Evolutionary conservation across 768 basidiomycete genomes (phyloP).

Genomic region (Sporobolomyces pararoseus): DNA sequence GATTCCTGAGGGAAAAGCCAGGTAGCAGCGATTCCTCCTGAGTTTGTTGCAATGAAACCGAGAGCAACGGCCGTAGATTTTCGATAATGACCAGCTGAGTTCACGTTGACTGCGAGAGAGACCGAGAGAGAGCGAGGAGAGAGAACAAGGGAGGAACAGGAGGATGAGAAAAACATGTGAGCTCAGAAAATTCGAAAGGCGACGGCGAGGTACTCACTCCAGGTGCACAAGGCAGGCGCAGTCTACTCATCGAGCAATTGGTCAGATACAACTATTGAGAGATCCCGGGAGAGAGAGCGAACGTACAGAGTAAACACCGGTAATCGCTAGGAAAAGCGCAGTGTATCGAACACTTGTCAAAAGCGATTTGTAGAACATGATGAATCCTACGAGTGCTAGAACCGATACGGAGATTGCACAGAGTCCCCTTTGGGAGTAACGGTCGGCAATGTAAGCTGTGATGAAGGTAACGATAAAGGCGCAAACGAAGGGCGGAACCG

Average conservation of each 20-base stretch:
- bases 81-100: slow-evolving; percentile 21
- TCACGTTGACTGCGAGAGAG: slow-evolving; percentile 10
- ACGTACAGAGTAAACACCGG: slow-evolving; percentile 19
- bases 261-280: too few species aligned
- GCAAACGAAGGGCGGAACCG: slow-evolving; percentile 25
- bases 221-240: slow-evolving; percentile 1
- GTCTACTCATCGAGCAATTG: background rate
- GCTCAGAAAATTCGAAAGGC: background rate
- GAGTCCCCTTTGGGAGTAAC: slow-evolving; percentile 16
- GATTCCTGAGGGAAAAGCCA: slow-evolving; percentile 6
- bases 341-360: slow-evolving; percentile 4
- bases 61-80: slow-evolving; percentile 48
- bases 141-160: too few species aligned
- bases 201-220: slow-evolving; percentile 10
- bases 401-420: slow-evolving; percentile 16
- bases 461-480: slow-evolving; percentile 32
- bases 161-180: too few species aligned
- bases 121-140: too few species aligned
- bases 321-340: slow-evolving; percentile 29
- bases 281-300: background rate
- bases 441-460: slow-evolving; percentile 19
- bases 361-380: slow-evolving; percentile 17
- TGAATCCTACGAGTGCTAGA: slow-evolving; percentile 16
- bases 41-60: slow-evolving; percentile 44
- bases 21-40: too few species aligned